Evolutionary conservation across 352 stramenopile genomes (phyloP).

Genomic region (Globisporangium takayamanum): DNA sequence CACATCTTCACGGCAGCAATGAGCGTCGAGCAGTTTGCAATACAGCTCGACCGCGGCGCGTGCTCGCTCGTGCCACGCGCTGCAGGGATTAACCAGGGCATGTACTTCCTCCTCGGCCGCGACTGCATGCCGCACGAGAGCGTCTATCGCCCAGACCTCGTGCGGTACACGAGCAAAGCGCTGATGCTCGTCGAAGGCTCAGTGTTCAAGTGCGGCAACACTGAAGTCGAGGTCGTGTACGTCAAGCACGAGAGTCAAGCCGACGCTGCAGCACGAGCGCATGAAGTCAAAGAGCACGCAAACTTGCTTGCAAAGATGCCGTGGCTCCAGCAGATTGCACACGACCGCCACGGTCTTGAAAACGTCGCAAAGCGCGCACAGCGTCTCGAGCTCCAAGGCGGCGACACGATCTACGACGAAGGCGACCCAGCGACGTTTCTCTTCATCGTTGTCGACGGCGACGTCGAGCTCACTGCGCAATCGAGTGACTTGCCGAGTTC

Average conservation of each 20-base stretch:
- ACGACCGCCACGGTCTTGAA: constrained; percentile 35
- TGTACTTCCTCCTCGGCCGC: constrained; percentile 64
- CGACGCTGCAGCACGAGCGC: constrained; percentile 12
- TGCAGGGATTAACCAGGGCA: constrained; percentile 56
- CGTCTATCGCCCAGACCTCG: constrained; percentile 29
- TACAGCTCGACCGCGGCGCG: constrained; percentile 52
- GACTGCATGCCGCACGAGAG: constrained; percentile 33
- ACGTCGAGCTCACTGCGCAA: constrained; percentile 27
- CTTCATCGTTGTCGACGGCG: constrained; percentile 54
- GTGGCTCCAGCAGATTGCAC: constrained; percentile 54
- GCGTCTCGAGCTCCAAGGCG: constrained; percentile 30
- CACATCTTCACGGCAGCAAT: constrained; percentile 53
- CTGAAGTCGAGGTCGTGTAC: constrained; percentile 56
- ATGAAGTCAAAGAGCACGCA: constrained; percentile 40
- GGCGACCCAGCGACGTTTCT: constrained; percentile 53
- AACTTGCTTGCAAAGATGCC: constrained; percentile 39
- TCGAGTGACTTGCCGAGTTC: constrained; percentile 7
- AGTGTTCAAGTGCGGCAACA: constrained; percentile 53
- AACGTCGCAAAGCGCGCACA: constrained; percentile 42
- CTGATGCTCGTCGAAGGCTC: constrained; percentile 64
- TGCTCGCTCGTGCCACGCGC: constrained; percentile 52
- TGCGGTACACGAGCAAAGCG: constrained; percentile 63
- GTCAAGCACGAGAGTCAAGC: constrained; percentile 26
- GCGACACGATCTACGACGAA: constrained; percentile 53
- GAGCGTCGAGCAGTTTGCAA: constrained; percentile 54